A percentile compares a stretch with the other conserved stretches of the same genome.
These are phyloP conservation scores for Proliferodiscus dingleyae DNA, from an alignment of 2,329 filamentous ascomycete genomes.

Conservation along the genomic window DNA sequence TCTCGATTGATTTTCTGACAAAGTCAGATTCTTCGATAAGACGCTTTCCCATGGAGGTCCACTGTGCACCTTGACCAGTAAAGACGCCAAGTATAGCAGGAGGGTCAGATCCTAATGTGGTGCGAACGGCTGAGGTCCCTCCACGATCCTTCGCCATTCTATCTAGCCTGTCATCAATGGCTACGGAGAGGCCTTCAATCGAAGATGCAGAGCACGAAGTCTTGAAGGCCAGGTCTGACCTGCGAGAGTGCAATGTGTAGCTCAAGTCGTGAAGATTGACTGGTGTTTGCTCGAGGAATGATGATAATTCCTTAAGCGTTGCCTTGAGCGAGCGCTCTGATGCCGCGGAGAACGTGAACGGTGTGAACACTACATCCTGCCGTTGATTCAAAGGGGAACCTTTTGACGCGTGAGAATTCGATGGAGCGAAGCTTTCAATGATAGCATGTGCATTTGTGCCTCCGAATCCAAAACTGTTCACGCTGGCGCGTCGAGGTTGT, in stretches of 20 bases:
- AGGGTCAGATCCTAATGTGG: not conserved
- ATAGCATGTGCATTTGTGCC: constrained; percentile 31
- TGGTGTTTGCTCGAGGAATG: not conserved
- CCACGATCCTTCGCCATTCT: too few relatives aligned
- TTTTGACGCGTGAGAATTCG: not conserved
- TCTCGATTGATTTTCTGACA: constrained; percentile 16
- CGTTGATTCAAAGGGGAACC: not conserved
- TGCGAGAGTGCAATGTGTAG: constrained; percentile 2
- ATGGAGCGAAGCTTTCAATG: constrained; percentile 17
- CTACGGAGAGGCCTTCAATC: constrained; percentile 1
- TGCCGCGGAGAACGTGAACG: constrained; percentile 12
- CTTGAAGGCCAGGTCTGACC: constrained; percentile 2
- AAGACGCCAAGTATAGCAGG: constrained; percentile 15
- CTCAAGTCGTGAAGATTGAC: constrained; percentile 2
- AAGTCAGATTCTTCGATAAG: constrained; percentile 7
- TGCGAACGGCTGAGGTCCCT: not conserved
- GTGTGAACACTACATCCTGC: not conserved
- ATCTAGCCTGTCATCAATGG: constrained; percentile 3
- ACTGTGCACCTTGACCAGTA: constrained; percentile 30
- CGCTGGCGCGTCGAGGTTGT: constrained; percentile 6
- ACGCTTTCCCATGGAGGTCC: constrained; percentile 22
- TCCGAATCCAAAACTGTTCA: constrained; percentile 30
- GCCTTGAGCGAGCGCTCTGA: constrained; percentile 5
- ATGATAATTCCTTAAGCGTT: not conserved
- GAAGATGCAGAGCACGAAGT: constrained; percentile 2